Evolutionary conservation across 495 filamentous ascomycete species (phyloP).

Genomic region (Tuber aestivum): DNA sequence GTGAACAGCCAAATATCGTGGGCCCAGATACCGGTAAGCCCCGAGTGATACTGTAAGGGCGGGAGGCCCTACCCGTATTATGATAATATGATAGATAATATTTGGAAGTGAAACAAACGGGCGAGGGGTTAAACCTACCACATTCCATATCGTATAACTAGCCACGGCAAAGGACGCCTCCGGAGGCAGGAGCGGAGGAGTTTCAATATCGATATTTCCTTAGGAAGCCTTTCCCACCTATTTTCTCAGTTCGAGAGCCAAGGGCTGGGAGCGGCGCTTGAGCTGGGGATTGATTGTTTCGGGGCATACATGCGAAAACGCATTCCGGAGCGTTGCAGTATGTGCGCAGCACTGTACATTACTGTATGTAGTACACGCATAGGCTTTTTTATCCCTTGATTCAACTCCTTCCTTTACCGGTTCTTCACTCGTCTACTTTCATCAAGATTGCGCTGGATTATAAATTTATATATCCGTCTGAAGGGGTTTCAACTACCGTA

Average conservation of each 20-base stretch:
- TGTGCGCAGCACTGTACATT: no score
- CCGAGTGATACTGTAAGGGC: not conserved
- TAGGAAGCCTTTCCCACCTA: not conserved
- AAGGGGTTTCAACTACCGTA: not conserved
- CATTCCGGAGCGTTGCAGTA: not conserved
- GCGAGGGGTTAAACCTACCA: not conserved
- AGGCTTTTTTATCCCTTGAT: not conserved
- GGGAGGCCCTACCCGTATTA: not conserved
- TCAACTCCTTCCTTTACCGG: not conserved
- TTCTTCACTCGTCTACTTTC: not conserved
- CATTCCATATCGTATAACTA: not conserved
- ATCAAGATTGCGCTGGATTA: not conserved
- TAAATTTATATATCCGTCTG: not conserved
- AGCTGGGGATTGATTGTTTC: not conserved
- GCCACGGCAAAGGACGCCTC: not conserved
- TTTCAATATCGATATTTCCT: not conserved
- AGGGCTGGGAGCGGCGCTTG: not conserved
- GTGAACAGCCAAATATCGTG: not conserved
- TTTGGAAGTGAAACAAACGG: not conserved
- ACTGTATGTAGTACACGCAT: no score
- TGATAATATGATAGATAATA: no score
- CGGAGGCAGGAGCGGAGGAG: not conserved
- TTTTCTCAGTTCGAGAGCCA: not conserved
- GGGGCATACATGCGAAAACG: not conserved
- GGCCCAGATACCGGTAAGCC: not conserved